Conservation (phyloP, 257 asterid genomes). For the Petrea volubilis region DNA sequence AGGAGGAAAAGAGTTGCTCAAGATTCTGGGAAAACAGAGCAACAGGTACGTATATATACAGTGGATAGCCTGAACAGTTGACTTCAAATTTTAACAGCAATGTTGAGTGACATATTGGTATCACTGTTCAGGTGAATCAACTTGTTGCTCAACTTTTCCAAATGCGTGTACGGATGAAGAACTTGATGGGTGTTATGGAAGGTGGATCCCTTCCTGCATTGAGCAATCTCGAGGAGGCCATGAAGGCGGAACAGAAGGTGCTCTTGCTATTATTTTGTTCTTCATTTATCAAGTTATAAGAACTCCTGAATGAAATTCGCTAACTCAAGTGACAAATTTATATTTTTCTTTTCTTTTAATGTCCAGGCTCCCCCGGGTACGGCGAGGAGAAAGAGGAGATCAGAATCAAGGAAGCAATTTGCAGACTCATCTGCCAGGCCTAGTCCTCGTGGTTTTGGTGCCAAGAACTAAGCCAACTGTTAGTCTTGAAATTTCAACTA, state of each 20-base stretch:
- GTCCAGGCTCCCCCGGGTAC: conserved; percentile 93
- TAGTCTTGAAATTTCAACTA: background rate
- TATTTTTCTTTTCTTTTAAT: background rate
- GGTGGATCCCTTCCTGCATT: conserved; percentile 89
- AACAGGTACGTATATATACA: too few relatives aligned
- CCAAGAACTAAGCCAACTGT: conserved; percentile 40
- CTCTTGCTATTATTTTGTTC: conserved; percentile 1
- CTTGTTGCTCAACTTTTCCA: conserved; percentile 95
- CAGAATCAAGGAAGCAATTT: conserved; percentile 73
- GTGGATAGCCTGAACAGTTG: background rate
- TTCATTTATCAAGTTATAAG: background rate
- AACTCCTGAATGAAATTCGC: background rate
- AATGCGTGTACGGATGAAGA: conserved; percentile 98
- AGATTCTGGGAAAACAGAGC: conserved; percentile 94
- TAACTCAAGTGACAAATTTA: background rate
- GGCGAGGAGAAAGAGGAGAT: conserved; percentile 78
- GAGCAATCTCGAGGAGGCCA: conserved; percentile 85
- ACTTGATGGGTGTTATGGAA: conserved; percentile 94
- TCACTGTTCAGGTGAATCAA: conserved; percentile 68
- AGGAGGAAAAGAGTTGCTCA: conserved; percentile 83
- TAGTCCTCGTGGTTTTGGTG: conserved; percentile 88
- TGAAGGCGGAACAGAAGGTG: conserved; percentile 81
- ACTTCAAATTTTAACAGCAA: background rate
- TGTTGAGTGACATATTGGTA: conserved; percentile 3
- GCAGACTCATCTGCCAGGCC: conserved; percentile 67